Evolutionary conservation across 352 stramenopile genomes (phyloP).

Genomic region (Pythium biforme): DNA sequence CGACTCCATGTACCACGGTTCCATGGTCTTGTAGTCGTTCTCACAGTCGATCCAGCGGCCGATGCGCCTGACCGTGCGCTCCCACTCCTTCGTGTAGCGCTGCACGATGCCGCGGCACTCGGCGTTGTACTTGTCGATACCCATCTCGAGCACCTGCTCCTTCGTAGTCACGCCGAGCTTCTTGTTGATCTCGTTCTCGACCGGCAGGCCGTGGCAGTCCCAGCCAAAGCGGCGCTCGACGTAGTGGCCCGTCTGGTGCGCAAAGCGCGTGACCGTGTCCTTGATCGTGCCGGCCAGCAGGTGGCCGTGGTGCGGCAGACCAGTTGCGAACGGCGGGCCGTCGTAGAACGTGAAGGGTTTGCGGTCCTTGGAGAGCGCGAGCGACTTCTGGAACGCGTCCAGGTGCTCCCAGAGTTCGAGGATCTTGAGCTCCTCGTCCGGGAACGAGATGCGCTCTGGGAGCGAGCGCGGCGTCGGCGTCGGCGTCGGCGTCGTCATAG

Average conservation of each 20-base stretch:
- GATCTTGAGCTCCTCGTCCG: constrained; percentile 78
- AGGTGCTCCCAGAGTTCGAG: constrained; percentile 83
- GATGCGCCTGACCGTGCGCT: constrained; percentile 96
- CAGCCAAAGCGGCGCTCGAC: constrained; percentile 97
- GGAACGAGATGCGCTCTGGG: constrained; percentile 87
- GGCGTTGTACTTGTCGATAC: constrained; percentile 98
- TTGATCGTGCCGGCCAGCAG: constrained; percentile 99
- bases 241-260: constrained; percentile 97
- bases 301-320: constrained; percentile 98
- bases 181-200: constrained; percentile 99
- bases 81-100: constrained; percentile 99
- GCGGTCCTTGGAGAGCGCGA: constrained; percentile 89
- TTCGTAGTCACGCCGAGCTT: constrained; percentile 97
- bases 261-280: constrained; percentile 99
- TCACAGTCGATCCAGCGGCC: constrained; percentile 99
- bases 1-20: constrained; percentile 99
- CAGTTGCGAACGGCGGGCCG: constrained; percentile 98
- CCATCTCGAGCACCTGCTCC: constrained; percentile 97
- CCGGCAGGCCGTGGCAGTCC: constrained; percentile 99
- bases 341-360: constrained; percentile 99
- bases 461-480: constrained; percentile 47
- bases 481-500: constrained; percentile 20
- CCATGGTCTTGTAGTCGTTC: constrained; percentile 99
- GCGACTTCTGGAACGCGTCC: constrained; percentile 90
- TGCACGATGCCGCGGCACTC: constrained; percentile 97